Evolutionary conservation across 176 grass and related monocot species (phyloP).

Genomic region (Chloris gayana): DNA sequence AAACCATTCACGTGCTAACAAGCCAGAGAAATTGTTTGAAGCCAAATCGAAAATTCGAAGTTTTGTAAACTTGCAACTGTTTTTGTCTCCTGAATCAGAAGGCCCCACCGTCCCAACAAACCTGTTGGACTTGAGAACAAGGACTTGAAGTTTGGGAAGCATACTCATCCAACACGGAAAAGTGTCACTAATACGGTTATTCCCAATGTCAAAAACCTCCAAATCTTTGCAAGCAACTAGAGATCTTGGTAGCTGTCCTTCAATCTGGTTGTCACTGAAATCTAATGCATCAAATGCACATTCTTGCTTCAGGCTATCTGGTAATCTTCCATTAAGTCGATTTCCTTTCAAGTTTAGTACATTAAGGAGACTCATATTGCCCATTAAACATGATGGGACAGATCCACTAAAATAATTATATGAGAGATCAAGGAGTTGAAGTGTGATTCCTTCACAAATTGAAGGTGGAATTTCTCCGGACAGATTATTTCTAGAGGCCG

Average conservation of each 20-base stretch:
- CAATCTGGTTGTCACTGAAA: conserved; percentile 30
- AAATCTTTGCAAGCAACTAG: not conserved
- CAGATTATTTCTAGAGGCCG: conserved; percentile 11
- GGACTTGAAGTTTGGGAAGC: no score
- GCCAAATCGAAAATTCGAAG: conserved; percentile 39
- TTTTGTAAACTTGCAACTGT: not conserved
- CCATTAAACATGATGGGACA: conserved; percentile 35
- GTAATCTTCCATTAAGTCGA: conserved; percentile 23
- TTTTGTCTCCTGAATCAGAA: not conserved
- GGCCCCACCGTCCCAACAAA: not conserved
- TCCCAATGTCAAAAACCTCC: no score
- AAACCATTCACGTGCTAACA: conserved; percentile 31
- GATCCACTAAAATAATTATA: conserved; percentile 15
- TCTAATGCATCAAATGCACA: conserved; percentile 35
- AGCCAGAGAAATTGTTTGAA: conserved; percentile 41
- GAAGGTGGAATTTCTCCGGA: conserved; percentile 37
- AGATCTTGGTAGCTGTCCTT: conserved; percentile 34
- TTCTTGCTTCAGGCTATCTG: not conserved
- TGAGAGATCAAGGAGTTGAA: conserved; percentile 37
- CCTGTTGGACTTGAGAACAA: no score
- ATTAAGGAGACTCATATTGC: not conserved
- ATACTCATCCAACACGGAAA: no score
- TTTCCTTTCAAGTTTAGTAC: conserved; percentile 42
- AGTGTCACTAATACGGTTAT: no score
- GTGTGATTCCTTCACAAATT: not conserved